These are phyloP conservation scores for Quambalaria eucalypti DNA, from an alignment of 1,284 basidiomycete genomes.

Conservation along the genomic window DNA sequence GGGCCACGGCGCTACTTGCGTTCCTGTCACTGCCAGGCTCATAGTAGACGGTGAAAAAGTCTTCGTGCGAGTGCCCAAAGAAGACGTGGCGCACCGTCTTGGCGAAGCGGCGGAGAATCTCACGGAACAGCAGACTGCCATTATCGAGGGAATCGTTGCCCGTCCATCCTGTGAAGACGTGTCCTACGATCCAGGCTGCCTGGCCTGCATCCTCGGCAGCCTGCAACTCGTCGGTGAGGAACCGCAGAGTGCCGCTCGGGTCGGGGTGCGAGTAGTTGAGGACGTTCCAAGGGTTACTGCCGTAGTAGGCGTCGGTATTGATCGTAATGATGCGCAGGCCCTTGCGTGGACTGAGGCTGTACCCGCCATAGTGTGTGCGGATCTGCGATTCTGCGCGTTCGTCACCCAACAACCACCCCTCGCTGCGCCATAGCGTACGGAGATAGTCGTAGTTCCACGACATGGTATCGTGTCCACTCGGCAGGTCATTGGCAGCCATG, in stretches of 20 bases:
- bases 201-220: conserved; percentile 31
- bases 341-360: conserved; percentile 61
- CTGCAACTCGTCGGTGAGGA: conserved; percentile 71
- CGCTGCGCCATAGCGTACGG: conserved; percentile 34
- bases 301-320: conserved; percentile 58
- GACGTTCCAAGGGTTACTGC: conserved; percentile 60
- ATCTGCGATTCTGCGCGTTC: conserved; percentile 58
- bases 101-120: conserved; percentile 65
- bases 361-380: conserved; percentile 63
- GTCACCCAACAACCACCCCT: conserved; percentile 61
- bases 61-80: conserved; percentile 73
- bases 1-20: conserved; percentile 1
- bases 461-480: conserved; percentile 12
- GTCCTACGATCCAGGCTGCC: conserved; percentile 66
- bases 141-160: conserved; percentile 56
- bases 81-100: conserved; percentile 73
- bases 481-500: conserved; percentile 21
- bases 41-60: conserved; percentile 69
- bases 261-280: conserved; percentile 66
- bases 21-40: conserved; percentile 59
- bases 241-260: conserved; percentile 64
- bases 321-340: conserved; percentile 66
- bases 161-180: conserved; percentile 26
- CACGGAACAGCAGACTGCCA: conserved; percentile 34
- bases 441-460: conserved; percentile 8